Percentiles rank a stretch among this genome's conserved stretches.
Conservation (phyloP, 75 land plant species). For the Pseudotsuga menziesii region DNA sequence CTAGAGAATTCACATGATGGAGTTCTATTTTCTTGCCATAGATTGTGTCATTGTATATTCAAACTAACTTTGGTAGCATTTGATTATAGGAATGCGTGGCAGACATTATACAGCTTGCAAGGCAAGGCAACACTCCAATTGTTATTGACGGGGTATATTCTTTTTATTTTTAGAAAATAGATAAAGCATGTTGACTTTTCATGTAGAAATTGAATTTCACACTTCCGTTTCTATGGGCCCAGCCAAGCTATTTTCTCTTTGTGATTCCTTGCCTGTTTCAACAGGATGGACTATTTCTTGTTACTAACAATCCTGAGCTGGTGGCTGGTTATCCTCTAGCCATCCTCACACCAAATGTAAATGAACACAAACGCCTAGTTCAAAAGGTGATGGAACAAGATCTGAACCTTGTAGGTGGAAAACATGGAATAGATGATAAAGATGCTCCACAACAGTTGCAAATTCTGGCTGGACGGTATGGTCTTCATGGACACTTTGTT, state of each 20-base stretch:
- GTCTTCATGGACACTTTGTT: background rate
- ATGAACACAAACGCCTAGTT: conserved; percentile 87
- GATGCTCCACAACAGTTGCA: conserved; percentile 54
- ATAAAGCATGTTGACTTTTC: background rate
- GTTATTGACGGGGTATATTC: conserved; percentile 87
- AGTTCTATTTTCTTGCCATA: too few species aligned
- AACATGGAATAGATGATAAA: conserved; percentile 41
- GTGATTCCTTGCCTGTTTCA: background rate
- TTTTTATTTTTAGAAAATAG: background rate
- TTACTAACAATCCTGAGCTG: conserved; percentile 80
- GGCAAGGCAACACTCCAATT: conserved; percentile 60
- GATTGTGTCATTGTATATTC: background rate
- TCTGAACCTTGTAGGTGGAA: conserved; percentile 3
- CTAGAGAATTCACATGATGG: too few species aligned
- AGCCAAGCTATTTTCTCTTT: background rate
- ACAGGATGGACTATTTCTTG: conserved; percentile 95
- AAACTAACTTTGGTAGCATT: background rate
- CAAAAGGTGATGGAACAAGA: conserved; percentile 50
- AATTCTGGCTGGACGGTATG: conserved; percentile 62
- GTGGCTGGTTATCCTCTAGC: conserved; percentile 78
- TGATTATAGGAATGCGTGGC: conserved; percentile 77
- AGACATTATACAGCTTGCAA: conserved; percentile 68
- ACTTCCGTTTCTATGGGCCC: background rate
- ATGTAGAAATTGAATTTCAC: background rate
- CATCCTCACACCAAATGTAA: conserved; percentile 84